Percentiles rank a stretch among this genome's conserved stretches.
Evolutionary conservation across 176 grass and related monocot species (phyloP).

Genomic region (Musa schizocarpa): DNA sequence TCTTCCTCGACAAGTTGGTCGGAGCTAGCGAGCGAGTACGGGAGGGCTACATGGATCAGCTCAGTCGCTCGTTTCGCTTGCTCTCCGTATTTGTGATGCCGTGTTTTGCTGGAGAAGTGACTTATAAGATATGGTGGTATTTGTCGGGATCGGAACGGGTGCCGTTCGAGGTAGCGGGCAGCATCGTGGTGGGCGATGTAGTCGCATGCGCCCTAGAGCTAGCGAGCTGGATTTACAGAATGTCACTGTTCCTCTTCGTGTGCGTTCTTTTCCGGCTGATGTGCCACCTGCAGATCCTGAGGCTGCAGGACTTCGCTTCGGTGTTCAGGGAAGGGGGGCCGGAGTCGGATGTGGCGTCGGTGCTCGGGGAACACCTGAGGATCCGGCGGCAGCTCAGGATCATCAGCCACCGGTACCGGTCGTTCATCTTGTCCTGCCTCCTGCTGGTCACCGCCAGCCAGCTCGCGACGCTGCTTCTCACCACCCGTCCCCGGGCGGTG

Average conservation of each 20-base stretch:
- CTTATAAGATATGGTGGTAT: slow-evolving; percentile 94
- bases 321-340: slow-evolving; percentile 33
- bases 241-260: slow-evolving; percentile 65
- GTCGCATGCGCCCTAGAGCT: slow-evolving; percentile 53
- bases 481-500: slow-evolving; percentile 50
- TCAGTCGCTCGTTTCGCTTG: slow-evolving; percentile 66
- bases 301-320: slow-evolving; percentile 69
- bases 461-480: slow-evolving; percentile 72
- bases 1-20: slow-evolving; percentile 77
- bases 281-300: slow-evolving; percentile 73
- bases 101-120: slow-evolving; percentile 69
- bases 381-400: slow-evolving; percentile 82
- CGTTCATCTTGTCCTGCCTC: slow-evolving; percentile 65
- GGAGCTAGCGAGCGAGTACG: slow-evolving; percentile 49
- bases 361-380: slow-evolving; percentile 76
- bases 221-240: slow-evolving; percentile 79
- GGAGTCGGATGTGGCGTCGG: slow-evolving; percentile 27
- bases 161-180: slow-evolving; percentile 35
- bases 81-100: slow-evolving; percentile 66
- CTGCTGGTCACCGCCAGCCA: slow-evolving; percentile 81
- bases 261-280: slow-evolving; percentile 89
- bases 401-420: slow-evolving; percentile 77
- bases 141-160: slow-evolving; percentile 39
- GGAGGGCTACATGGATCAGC: slow-evolving; percentile 48
- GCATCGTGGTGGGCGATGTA: slow-evolving; percentile 32